Percentiles rank a stretch among this genome's conserved stretches.
These are phyloP conservation scores for Beauveria sp. DNA, from an alignment of 2,329 filamentous ascomycete species.

Conservation along the genomic window DNA sequence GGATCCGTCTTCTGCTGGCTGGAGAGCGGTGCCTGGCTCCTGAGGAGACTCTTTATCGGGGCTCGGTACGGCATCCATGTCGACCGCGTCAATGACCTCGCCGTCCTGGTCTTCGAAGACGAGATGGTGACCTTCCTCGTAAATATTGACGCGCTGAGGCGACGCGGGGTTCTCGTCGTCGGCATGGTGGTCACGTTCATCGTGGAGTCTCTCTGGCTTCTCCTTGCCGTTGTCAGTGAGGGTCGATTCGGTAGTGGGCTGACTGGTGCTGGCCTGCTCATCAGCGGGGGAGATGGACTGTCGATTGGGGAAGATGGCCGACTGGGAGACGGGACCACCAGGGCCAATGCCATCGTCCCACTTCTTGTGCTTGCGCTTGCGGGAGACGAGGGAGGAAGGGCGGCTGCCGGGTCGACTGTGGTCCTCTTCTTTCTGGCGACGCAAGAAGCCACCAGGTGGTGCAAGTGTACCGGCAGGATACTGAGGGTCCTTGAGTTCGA, in stretches of 20 bases:
- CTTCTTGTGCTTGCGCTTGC: slow-evolving; percentile 57
- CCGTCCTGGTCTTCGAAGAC: slow-evolving; percentile 81
- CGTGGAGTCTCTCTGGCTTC: slow-evolving; percentile 15
- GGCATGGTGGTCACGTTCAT: slow-evolving; percentile 8
- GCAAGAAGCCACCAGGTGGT: slow-evolving; percentile 70
- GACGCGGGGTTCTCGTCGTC: slow-evolving; percentile 11
- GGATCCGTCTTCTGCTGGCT: slow-evolving; percentile 9
- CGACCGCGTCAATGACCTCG: slow-evolving; percentile 63
- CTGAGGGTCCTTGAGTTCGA: slow-evolving; percentile 48
- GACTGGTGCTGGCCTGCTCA: slow-evolving; percentile 20
- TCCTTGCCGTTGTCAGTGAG: slow-evolving; percentile 26
- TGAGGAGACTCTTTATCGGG: slow-evolving; percentile 10
- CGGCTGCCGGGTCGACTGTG: slow-evolving; percentile 47
- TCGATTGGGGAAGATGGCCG: slow-evolving; percentile 71
- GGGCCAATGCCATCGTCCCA: slow-evolving; percentile 66
- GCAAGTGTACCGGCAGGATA: slow-evolving; percentile 64
- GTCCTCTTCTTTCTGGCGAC: slow-evolving; percentile 72
- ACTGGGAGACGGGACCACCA: slow-evolving; percentile 82
- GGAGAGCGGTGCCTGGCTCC: not conserved
- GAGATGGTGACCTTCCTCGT: slow-evolving; percentile 70
- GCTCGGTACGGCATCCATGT: slow-evolving; percentile 6
- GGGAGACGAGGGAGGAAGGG: slow-evolving; percentile 50
- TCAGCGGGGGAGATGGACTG: slow-evolving; percentile 21
- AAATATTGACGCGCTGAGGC: slow-evolving; percentile 52
- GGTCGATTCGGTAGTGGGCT: slow-evolving; percentile 27